Base-by-base conservation (phyloP, 2,329 filamentous ascomycete genomes). In the Colletotrichum caudatum region DNA sequence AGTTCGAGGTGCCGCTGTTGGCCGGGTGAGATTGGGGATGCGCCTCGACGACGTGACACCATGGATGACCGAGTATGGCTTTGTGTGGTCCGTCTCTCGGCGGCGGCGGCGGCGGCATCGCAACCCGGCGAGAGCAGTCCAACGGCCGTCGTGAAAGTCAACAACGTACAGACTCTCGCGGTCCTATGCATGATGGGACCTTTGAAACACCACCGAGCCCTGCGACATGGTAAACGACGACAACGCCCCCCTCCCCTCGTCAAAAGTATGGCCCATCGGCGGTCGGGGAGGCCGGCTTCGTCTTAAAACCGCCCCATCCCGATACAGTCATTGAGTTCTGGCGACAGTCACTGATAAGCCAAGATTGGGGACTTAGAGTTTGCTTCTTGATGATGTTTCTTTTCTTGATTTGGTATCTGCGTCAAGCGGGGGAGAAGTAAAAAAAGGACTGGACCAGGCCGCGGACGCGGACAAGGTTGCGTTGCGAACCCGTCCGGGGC, bases 401-500 rank as follows among this genome's bases (percentile, higher is more conserved):
- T 44, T 44, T 66, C 56, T 46, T 50, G 35, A 33, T 46, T 60
- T 11, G n/a, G 20, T 9, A n/a, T n/a, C 56, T n/a, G 48, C n/a
- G 41, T 51, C 33, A 64, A 29, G 57, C 18, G n/a, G 51, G 20
- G 46, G 4, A 14, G 37, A 1, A 1, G n/a, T n/a, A 14, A 33
- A 16, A 1, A 39, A 16, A 35, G 29, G 29, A 2, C 8, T 23
- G 41, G 48, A 23, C 14, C 20, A 51, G 54, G 35, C 67, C 37
- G 14, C 16, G 5, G 18, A 48, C 62, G 48, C 39, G 35, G 44
- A 26, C 56, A 66, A 70, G 48, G 46, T 61, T 64, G 63, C 11
- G 37, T 26, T 20, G 50, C 23, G 48, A 14, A 23, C 29, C 29
- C 64, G 46, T 56, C 64, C 51, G 46, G 53, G 64, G 44, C 18